Conservation (phyloP, 148 eudicot species). For the Limonium bicolor region DNA sequence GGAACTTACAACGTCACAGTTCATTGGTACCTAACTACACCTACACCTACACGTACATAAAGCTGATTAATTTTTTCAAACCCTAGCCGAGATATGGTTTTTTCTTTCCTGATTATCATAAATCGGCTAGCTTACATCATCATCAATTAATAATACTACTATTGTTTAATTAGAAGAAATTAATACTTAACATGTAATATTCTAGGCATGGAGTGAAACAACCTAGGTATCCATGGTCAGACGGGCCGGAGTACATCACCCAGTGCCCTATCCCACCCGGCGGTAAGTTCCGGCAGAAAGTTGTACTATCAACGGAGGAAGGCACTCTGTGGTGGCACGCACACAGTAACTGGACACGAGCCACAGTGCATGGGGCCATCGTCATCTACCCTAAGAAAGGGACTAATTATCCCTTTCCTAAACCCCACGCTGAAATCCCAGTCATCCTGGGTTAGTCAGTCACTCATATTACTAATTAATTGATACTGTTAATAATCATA, state of each 20-base stretch:
- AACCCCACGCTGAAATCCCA: slow-evolving; percentile 1
- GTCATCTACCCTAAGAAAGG: background rate
- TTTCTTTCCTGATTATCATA: too few species aligned
- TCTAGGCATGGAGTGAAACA: slow-evolving; percentile 3
- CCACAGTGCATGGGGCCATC: slow-evolving; percentile 2
- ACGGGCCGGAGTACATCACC: slow-evolving; percentile 4
- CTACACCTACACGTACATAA: background rate
- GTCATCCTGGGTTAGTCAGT: background rate
- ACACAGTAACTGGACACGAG: slow-evolving; percentile 4
- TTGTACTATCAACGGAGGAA: slow-evolving; percentile 2
- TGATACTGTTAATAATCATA: background rate
- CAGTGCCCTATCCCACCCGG: slow-evolving; percentile 5
- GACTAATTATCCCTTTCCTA: background rate
- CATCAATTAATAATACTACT: background rate
- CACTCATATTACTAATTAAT: background rate
- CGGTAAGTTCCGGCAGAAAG: background rate
- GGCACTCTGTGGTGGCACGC: slow-evolving; percentile 5
- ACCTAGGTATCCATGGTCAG: slow-evolving; percentile 4
- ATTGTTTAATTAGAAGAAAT: too few species aligned
- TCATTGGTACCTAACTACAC: background rate
- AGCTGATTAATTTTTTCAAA: background rate
- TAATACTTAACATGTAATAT: background rate
- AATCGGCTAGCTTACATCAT: background rate
- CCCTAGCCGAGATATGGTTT: background rate
- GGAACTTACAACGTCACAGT: slow-evolving; percentile 3